phyloP scores from a whole-genome alignment of 2,329 filamentous ascomycete species.

The Clarireedia sp. region DNA sequence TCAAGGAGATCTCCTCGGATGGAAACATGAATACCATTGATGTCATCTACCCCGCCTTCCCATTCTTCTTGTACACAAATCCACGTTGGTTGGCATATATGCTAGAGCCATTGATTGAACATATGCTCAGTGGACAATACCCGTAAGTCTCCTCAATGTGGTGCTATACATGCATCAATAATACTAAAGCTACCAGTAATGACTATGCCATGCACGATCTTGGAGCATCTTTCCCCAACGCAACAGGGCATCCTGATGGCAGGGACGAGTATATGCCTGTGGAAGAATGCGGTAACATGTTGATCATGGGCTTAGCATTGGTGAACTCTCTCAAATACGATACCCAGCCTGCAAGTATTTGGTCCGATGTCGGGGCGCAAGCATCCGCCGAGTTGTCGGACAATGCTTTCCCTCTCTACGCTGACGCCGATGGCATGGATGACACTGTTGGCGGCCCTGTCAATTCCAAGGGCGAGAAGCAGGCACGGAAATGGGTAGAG shows the following conservation, averaged over 20 bases:
- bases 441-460: conserved; percentile 49
- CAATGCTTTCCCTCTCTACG: conserved; percentile 23
- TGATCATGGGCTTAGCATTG: conserved; percentile 66
- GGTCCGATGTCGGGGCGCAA: conserved; percentile 38
- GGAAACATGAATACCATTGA: conserved; percentile 82
- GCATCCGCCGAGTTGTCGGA: conserved; percentile 19
- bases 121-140: conserved; percentile 75
- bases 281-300: conserved; percentile 59
- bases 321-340: conserved; percentile 65
- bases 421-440: conserved; percentile 50
- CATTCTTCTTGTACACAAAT: conserved; percentile 81
- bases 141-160: conserved; percentile 34
- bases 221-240: conserved; percentile 64
- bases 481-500: conserved; percentile 55
- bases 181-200: conserved; percentile 37
- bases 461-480: conserved; percentile 40
- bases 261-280: conserved; percentile 60
- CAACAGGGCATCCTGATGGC: conserved; percentile 63
- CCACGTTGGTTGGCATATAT: conserved; percentile 73
- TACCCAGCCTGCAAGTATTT: conserved; percentile 49
- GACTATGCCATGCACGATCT: conserved; percentile 73
- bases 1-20: conserved; percentile 81
- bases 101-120: conserved; percentile 71
- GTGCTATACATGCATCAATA: too few species aligned
- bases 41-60: conserved; percentile 79